These are phyloP conservation scores for Vitis hybrid DNA, from an alignment of 177 flowering plant species.

Conservation along the genomic window DNA sequence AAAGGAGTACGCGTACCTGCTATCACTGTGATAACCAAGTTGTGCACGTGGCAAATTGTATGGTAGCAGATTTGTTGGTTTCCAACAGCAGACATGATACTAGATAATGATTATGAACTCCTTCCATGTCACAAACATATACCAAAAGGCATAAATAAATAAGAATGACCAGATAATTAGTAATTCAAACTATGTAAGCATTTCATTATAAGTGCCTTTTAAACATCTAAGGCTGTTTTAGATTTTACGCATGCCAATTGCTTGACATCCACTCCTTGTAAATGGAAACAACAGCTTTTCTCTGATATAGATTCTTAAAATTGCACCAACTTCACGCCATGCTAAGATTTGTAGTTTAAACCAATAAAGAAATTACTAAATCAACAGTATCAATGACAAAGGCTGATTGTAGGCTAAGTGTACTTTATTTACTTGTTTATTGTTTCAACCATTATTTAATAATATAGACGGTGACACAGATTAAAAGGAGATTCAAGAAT, in stretches of 20 bases:
- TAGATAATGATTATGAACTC: no score
- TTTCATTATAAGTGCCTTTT: background rate
- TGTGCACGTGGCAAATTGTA: no score
- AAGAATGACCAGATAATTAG: no score
- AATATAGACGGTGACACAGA: constrained; percentile 2
- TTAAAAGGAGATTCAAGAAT: background rate
- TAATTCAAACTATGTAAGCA: background rate
- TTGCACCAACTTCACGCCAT: background rate
- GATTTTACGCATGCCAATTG: background rate
- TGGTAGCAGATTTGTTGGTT: no score
- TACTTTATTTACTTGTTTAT: background rate
- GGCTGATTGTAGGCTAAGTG: constrained; percentile 1
- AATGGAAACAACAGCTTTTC: constrained; percentile 25
- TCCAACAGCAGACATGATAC: no score
- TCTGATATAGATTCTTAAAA: constrained; percentile 5
- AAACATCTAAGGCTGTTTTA: constrained; percentile 18
- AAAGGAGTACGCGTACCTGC: no score
- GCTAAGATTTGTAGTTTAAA: background rate
- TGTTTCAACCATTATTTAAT: background rate
- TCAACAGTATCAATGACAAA: background rate
- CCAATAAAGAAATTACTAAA: no score
- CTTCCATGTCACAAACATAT: no score
- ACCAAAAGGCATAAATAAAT: no score
- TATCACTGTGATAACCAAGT: no score
- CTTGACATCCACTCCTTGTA: constrained; percentile 14